Conservation (phyloP, 768 basidiomycete species). For the Tulasnella sp. region DNA sequence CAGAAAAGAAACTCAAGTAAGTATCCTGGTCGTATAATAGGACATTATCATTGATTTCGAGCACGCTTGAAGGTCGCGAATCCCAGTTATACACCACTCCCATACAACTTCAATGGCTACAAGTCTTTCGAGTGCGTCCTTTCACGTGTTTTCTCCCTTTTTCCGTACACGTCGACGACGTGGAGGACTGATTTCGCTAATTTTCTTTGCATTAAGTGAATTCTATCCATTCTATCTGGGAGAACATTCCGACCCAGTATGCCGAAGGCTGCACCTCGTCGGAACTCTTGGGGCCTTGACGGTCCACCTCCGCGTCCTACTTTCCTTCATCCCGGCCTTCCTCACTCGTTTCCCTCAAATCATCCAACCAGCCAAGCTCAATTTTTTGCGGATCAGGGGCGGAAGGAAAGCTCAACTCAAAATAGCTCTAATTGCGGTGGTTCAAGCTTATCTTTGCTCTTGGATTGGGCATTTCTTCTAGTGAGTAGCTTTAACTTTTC, state of each 20-base stretch:
- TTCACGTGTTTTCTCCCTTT: not conserved
- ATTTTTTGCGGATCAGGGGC: not conserved
- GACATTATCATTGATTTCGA: not conserved
- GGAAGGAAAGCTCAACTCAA: not conserved
- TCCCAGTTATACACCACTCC: not conserved
- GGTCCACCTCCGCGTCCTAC: not conserved
- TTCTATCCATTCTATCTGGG: constrained; percentile 11
- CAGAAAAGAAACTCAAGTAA: not conserved
- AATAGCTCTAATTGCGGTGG: not conserved
- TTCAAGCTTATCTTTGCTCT: not conserved
- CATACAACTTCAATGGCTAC: not conserved
- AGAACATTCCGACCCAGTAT: not conserved
- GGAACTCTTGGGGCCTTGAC: not conserved
- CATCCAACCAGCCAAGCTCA: not conserved
- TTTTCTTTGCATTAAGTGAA: not conserved
- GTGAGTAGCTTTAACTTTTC: not conserved
- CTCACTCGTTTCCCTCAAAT: not conserved
- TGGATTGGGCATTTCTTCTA: not conserved
- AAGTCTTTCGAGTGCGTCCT: not conserved
- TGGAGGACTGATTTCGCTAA: not conserved
- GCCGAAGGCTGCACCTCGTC: not conserved
- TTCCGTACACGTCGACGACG: not conserved
- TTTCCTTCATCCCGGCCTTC: not conserved
- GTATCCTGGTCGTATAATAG: not conserved
- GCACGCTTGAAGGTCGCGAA: not conserved